Conservation (phyloP, 768 basidiomycete genomes). For the Daedaleopsis nitida region DNA sequence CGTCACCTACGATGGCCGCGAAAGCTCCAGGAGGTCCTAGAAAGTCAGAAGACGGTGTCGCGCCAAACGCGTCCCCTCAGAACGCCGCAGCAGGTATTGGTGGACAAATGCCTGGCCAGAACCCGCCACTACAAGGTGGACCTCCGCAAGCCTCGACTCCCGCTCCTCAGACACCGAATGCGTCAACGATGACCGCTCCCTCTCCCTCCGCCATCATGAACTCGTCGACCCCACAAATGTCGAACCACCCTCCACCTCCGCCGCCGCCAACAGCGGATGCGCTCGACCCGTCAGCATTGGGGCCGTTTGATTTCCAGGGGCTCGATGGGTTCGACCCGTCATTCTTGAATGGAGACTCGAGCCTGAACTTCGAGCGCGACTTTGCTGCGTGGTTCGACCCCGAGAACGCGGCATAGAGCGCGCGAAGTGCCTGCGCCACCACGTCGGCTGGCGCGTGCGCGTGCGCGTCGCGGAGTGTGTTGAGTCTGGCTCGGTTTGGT, state of each 20-base stretch:
- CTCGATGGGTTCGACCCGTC: conserved; percentile 39
- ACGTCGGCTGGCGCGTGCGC: background rate
- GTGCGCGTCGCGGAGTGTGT: background rate
- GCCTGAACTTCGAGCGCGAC: conserved; percentile 68
- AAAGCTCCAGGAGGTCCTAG: conserved; percentile 17
- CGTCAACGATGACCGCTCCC: conserved; percentile 38
- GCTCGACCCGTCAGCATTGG: conserved; percentile 15
- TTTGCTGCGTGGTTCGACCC: conserved; percentile 79
- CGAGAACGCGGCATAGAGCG: conserved; percentile 30
- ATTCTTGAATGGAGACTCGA: conserved; percentile 7
- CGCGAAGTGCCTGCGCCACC: background rate
- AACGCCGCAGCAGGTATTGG: conserved; percentile 22
- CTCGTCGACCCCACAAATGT: conserved; percentile 21
- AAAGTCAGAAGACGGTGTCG: conserved; percentile 16
- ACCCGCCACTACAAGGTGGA: conserved; percentile 18
- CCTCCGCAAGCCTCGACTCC: conserved; percentile 21
- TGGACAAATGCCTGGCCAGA: conserved; percentile 11
- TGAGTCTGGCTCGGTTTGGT: background rate
- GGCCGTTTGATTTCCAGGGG: conserved; percentile 40
- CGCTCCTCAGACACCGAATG: conserved; percentile 40
- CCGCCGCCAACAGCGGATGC: conserved; percentile 21
- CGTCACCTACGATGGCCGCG: conserved; percentile 46
- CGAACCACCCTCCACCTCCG: conserved; percentile 19
- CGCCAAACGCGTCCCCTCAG: conserved; percentile 25
- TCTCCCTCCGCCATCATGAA: conserved; percentile 40